These are phyloP conservation scores for Trichodelitschia bisporula DNA, from an alignment of 495 filamentous ascomycete genomes.

Conservation along the genomic window DNA sequence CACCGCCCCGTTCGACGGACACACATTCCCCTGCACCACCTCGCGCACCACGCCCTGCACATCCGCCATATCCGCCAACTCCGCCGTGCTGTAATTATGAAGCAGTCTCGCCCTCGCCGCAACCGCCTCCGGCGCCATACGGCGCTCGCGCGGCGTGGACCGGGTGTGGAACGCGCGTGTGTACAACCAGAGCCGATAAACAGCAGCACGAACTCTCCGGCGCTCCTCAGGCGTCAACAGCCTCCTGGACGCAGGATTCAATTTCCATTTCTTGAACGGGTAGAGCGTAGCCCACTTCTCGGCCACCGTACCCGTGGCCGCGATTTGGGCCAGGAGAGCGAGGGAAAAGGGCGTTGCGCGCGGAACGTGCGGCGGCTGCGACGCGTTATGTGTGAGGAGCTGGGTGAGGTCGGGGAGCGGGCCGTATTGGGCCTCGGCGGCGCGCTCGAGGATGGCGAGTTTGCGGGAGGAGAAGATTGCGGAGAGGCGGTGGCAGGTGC, in stretches of 20 bases:
- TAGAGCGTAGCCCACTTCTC: constrained; percentile 42
- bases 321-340: constrained; percentile 29
- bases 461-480: constrained; percentile 27
- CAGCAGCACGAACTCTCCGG: constrained; percentile 31
- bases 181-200: constrained; percentile 50
- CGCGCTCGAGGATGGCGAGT: constrained; percentile 25
- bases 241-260: constrained; percentile 34
- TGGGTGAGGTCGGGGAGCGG: constrained; percentile 35
- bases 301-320: constrained; percentile 30
- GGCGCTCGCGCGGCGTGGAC: constrained; percentile 22
- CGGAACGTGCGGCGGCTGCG: constrained; percentile 26
- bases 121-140: constrained; percentile 19
- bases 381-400: constrained; percentile 30
- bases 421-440: constrained; percentile 31
- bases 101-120: constrained; percentile 26
- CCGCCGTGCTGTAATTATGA: constrained; percentile 27
- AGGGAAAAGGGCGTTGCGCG: constrained; percentile 25
- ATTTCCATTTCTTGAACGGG: constrained; percentile 41
- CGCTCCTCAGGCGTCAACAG: constrained; percentile 30
- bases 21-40: constrained; percentile 27
- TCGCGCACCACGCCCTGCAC: constrained; percentile 22
- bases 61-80: constrained; percentile 34
- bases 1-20: constrained; percentile 35
- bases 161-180: constrained; percentile 29
- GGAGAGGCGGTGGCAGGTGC: constrained; percentile 28